Conservation (phyloP, 805 yeast species). For the Saturnispora diversa region DNA sequence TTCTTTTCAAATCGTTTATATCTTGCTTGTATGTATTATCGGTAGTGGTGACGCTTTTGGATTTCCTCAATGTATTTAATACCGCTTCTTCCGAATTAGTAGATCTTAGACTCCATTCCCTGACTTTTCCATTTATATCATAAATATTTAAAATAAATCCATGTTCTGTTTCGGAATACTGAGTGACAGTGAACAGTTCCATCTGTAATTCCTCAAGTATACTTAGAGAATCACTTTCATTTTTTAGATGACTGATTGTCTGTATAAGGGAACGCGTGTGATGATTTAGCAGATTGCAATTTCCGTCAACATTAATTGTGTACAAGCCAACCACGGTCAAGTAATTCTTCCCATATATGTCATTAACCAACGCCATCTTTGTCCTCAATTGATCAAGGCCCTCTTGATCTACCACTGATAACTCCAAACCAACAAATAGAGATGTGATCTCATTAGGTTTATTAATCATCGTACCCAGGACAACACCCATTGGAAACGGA, state of each 20-base stretch:
- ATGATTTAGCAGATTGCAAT: no score
- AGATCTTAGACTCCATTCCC: conserved; percentile 1
- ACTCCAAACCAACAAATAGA: conserved; percentile 11
- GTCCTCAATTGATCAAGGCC: not conserved
- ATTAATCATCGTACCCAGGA: conserved; percentile 11
- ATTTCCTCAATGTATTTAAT: conserved; percentile 2
- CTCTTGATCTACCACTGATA: conserved; percentile 3
- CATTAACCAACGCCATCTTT: conserved; percentile 17
- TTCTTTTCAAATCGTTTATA: not conserved
- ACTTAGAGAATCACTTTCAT: no score
- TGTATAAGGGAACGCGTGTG: no score
- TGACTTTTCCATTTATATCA: not conserved
- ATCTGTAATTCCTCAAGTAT: not conserved
- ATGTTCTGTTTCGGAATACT: not conserved
- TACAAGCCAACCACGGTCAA: conserved; percentile 23
- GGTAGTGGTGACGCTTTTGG: conserved; percentile 4
- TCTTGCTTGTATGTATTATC: no score
- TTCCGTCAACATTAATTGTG: conserved; percentile 1
- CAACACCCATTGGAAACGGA: conserved; percentile 5
- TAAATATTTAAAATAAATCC: not conserved
- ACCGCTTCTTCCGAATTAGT: conserved; percentile 2
- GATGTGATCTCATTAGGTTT: not conserved
- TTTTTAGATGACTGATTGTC: no score
- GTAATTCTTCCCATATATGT: conserved; percentile 19
- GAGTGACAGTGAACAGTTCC: not conserved